A percentile compares a stretch with the other conserved stretches of the same genome.
These are phyloP conservation scores for Suillus subluteus DNA, from an alignment of 768 basidiomycete species.

Conservation along the genomic window DNA sequence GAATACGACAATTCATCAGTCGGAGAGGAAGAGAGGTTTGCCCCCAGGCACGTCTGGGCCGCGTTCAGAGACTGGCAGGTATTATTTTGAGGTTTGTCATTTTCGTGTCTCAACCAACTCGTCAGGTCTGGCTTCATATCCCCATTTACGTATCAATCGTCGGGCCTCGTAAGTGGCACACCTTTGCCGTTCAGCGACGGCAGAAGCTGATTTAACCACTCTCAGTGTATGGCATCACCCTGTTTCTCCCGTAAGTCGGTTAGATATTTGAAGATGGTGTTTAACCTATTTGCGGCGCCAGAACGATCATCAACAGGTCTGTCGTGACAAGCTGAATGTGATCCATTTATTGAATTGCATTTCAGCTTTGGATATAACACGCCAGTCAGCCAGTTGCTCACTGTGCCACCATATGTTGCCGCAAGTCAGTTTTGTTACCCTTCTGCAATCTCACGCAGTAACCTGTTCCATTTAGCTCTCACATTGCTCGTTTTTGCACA, in stretches of 20 bases:
- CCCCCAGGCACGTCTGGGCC: constrained; percentile 51
- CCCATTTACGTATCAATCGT: constrained; percentile 62
- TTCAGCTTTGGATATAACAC: constrained; percentile 57
- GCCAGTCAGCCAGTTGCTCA: constrained; percentile 60
- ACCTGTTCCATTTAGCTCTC: constrained; percentile 40
- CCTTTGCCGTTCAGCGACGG: not conserved
- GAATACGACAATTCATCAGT: constrained; percentile 58
- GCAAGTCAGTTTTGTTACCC: constrained; percentile 50
- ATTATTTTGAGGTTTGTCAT: not conserved
- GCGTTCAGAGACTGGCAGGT: constrained; percentile 68
- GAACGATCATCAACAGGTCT: constrained; percentile 17
- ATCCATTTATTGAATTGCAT: constrained; percentile 8
- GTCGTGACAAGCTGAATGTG: constrained; percentile 3
- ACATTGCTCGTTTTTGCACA: constrained; percentile 53
- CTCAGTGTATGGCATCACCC: constrained; percentile 68
- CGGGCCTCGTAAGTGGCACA: constrained; percentile 53
- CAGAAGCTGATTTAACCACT: not conserved
- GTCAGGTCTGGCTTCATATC: constrained; percentile 56
- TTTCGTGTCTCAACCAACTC: not conserved
- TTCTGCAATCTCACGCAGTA: not conserved
- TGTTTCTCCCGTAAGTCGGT: constrained; percentile 66
- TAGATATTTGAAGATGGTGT: not conserved
- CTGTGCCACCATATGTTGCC: constrained; percentile 65
- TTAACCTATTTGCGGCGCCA: not conserved
- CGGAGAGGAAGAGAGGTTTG: constrained; percentile 65